Conservation (phyloP, 345 rosid genomes). For the Moringa oleifera region DNA sequence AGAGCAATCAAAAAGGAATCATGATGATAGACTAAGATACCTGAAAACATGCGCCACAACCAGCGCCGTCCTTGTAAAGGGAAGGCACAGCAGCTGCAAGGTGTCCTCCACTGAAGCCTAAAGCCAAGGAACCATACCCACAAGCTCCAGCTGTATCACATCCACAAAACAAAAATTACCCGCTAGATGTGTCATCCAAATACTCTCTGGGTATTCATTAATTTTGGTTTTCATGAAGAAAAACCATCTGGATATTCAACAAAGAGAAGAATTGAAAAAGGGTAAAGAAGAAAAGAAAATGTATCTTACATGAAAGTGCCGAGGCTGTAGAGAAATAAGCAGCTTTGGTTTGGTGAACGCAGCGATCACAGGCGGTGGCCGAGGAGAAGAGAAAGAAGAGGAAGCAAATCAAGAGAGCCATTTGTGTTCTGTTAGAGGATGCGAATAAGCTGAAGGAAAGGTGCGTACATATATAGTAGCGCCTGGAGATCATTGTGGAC, state of each 20-base stretch:
- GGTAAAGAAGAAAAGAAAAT: background rate
- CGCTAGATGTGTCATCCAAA: slow-evolving; percentile 16
- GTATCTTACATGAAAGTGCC: slow-evolving; percentile 52
- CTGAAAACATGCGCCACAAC: slow-evolving; percentile 92
- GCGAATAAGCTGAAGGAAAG: slow-evolving; percentile 1
- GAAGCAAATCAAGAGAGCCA: slow-evolving; percentile 32
- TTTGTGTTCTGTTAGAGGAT: slow-evolving; percentile 9
- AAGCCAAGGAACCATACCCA: slow-evolving; percentile 71
- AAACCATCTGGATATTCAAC: slow-evolving; percentile 9
- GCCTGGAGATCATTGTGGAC: slow-evolving; percentile 20
- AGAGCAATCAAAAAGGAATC: background rate
- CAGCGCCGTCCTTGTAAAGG: slow-evolving; percentile 77
- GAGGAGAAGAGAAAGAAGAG: slow-evolving; percentile 37
- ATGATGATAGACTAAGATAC: slow-evolving; percentile 11
- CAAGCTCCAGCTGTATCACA: slow-evolving; percentile 83
- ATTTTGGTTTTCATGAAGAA: slow-evolving; percentile 3
- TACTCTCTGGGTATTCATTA: slow-evolving; percentile 21
- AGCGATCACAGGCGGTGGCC: slow-evolving; percentile 77
- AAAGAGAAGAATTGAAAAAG: background rate
- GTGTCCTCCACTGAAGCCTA: slow-evolving; percentile 56
- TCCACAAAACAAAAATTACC: slow-evolving; percentile 20
- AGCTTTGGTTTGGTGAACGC: slow-evolving; percentile 65
- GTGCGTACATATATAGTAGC: slow-evolving; percentile 10
- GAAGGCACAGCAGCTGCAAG: slow-evolving; percentile 71
- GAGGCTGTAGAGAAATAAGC: slow-evolving; percentile 64